Conservation (phyloP, 768 basidiomycete genomes). For the Collybiopsis confluens region DNA sequence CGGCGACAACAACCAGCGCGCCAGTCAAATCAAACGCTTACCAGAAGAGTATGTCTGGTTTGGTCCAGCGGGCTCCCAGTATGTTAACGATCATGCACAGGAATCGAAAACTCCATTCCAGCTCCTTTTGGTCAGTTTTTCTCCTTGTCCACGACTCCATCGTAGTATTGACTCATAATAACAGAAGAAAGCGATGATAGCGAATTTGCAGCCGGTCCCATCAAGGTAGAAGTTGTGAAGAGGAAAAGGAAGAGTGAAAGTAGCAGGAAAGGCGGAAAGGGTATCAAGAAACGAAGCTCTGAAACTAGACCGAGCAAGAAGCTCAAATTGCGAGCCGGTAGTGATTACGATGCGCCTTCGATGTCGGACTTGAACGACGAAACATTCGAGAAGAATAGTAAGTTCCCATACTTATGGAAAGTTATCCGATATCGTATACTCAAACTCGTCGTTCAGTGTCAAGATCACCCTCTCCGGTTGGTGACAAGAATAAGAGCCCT, state of each 20-base stretch:
- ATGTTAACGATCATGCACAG: neutral
- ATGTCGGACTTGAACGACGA: too few species aligned
- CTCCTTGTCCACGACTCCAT: neutral
- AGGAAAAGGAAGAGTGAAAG: constrained; percentile 18
- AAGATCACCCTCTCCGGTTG: neutral
- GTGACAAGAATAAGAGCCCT: neutral
- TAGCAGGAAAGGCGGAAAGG: constrained; percentile 24
- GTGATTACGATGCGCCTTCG: too few species aligned
- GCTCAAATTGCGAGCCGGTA: neutral
- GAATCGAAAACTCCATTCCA: constrained; percentile 3
- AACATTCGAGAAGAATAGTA: too few species aligned
- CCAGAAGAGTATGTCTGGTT: neutral
- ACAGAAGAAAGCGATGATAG: constrained; percentile 45
- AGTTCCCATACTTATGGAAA: too few species aligned
- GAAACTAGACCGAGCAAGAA: neutral
- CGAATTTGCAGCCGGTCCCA: constrained; percentile 40
- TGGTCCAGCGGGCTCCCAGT: neutral
- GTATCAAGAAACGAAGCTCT: constrained; percentile 8
- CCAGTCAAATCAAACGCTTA: neutral
- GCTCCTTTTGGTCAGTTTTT: constrained; percentile 8
- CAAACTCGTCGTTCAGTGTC: neutral
- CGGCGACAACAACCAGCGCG: too few species aligned
- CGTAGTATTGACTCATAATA: neutral
- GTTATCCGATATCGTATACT: too few species aligned
- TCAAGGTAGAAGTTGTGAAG: constrained; percentile 24